These are phyloP conservation scores for Huntiella decipiens DNA, from an alignment of 2,329 filamentous ascomycete genomes.

Conservation along the genomic window DNA sequence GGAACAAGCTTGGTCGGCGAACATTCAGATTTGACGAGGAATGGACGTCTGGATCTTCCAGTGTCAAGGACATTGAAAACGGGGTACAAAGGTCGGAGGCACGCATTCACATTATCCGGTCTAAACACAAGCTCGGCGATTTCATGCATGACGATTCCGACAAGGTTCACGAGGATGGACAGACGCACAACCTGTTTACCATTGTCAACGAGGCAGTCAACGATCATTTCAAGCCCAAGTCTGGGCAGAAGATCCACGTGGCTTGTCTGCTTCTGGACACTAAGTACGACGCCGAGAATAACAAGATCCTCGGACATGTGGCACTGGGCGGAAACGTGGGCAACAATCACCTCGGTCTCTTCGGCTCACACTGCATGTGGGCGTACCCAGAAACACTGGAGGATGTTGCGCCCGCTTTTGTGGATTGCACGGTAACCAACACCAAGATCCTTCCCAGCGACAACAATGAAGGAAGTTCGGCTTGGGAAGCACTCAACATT, in stretches of 20 bases:
- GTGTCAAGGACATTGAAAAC: constrained; percentile 49
- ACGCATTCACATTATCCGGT: constrained; percentile 68
- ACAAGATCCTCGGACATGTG: constrained; percentile 61
- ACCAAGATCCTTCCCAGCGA: constrained; percentile 66
- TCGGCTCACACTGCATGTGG: constrained; percentile 80
- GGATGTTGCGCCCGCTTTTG: constrained; percentile 75
- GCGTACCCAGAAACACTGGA: constrained; percentile 81
- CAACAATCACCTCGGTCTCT: constrained; percentile 68
- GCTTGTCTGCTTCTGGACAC: constrained; percentile 73
- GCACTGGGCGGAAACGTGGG: constrained; percentile 58
- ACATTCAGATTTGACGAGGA: constrained; percentile 87
- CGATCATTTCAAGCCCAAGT: constrained; percentile 52
- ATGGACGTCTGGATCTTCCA: constrained; percentile 72
- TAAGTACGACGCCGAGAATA: constrained; percentile 59
- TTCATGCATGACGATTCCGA: constrained; percentile 1
- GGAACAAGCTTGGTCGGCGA: constrained; percentile 68
- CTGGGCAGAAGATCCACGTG: constrained; percentile 73
- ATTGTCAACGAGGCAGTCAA: constrained; percentile 64
- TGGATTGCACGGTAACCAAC: constrained; percentile 78
- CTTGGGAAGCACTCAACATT: constrained; percentile 88
- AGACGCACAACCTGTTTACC: constrained; percentile 57
- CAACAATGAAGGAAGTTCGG: constrained; percentile 69
- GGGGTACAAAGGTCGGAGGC: constrained; percentile 76
- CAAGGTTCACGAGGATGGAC: constrained; percentile 17
- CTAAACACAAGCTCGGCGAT: constrained; percentile 51